Evolutionary conservation across 352 stramenopile species (phyloP).

Genomic region (Phytopythium chamaehyphon): DNA sequence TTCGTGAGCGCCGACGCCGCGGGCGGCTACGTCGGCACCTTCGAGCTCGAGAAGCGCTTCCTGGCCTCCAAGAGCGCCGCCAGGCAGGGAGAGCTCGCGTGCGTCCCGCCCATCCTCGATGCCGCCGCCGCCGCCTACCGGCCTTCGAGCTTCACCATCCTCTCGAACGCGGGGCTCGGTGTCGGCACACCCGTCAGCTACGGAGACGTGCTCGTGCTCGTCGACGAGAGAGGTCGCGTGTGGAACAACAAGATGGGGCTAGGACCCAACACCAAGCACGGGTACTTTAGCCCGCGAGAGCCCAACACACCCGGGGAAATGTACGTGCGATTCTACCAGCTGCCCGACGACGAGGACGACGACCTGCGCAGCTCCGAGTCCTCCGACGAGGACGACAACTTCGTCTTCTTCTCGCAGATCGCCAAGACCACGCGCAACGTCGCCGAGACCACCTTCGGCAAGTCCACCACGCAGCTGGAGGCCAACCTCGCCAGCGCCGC

Average conservation of each 20-base stretch:
- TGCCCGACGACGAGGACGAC: conserved; percentile 30
- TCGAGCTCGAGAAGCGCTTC: conserved; percentile 59
- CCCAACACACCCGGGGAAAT: conserved; percentile 71
- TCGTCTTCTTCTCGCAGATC: conserved; percentile 62
- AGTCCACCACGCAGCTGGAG: conserved; percentile 42
- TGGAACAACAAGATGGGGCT: conserved; percentile 89
- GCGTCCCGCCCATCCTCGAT: conserved; percentile 48
- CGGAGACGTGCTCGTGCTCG: conserved; percentile 77
- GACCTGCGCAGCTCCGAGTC: conserved; percentile 32
- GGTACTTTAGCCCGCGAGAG: conserved; percentile 72
- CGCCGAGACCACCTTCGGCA: conserved; percentile 66
- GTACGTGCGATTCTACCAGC: conserved; percentile 75
- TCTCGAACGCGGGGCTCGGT: conserved; percentile 54
- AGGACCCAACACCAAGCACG: conserved; percentile 70
- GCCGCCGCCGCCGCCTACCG: conserved; percentile 35
- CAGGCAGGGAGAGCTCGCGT: conserved; percentile 66
- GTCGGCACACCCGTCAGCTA: conserved; percentile 71
- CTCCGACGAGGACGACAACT: conserved; percentile 57
- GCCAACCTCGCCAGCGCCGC: conserved; percentile 43
- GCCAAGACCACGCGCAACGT: conserved; percentile 58
- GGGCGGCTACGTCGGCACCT: conserved; percentile 70
- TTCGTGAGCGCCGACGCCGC: conserved; percentile 22
- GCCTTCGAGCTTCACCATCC: conserved; percentile 56
- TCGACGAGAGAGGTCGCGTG: conserved; percentile 52
- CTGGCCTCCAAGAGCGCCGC: conserved; percentile 50